Evolutionary conservation across 2,329 filamentous ascomycete species (phyloP).

Genomic region (Dactylonectria estremocensis): DNA sequence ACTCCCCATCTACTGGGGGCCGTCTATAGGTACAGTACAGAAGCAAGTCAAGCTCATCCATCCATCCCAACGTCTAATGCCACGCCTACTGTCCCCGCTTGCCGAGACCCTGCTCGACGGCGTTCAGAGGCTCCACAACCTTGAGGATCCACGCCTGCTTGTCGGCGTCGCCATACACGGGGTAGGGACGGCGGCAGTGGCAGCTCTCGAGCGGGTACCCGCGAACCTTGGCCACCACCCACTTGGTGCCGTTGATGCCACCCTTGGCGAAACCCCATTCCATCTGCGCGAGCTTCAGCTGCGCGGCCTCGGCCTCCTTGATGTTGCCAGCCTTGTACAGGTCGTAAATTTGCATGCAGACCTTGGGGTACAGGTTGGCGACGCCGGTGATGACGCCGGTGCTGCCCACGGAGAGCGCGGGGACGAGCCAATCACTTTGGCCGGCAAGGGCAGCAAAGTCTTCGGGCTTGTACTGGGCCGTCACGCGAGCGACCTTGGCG

Average conservation of each 20-base stretch:
- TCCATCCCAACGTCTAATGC: slow-evolving; percentile 1
- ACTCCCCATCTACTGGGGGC: slow-evolving; percentile 2
- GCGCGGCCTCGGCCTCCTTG: slow-evolving; percentile 63
- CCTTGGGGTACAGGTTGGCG: slow-evolving; percentile 73
- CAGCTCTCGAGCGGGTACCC: slow-evolving; percentile 67
- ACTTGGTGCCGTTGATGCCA: slow-evolving; percentile 74
- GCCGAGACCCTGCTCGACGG: slow-evolving; percentile 42
- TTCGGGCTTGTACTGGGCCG: slow-evolving; percentile 63
- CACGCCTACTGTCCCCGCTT: slow-evolving; percentile 37
- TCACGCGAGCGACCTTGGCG: slow-evolving; percentile 77
- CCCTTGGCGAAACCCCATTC: slow-evolving; percentile 72
- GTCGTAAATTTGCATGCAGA: slow-evolving; percentile 66
- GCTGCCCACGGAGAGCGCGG: slow-evolving; percentile 70
- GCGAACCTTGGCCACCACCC: slow-evolving; percentile 67
- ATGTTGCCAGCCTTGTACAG: slow-evolving; percentile 63
- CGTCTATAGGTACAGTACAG: slow-evolving; percentile 19
- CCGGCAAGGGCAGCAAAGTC: slow-evolving; percentile 78
- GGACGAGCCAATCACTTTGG: slow-evolving; percentile 80
- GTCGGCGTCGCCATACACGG: slow-evolving; percentile 58
- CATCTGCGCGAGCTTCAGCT: slow-evolving; percentile 65
- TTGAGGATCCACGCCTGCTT: slow-evolving; percentile 54
- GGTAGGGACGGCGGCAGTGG: slow-evolving; percentile 70
- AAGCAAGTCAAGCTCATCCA: slow-evolving; percentile 16
- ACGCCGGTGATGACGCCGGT: slow-evolving; percentile 75
- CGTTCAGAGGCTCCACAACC: slow-evolving; percentile 45